Conservation (phyloP, 2,329 filamentous ascomycete species). For the Phyllachora maydis region DNA sequence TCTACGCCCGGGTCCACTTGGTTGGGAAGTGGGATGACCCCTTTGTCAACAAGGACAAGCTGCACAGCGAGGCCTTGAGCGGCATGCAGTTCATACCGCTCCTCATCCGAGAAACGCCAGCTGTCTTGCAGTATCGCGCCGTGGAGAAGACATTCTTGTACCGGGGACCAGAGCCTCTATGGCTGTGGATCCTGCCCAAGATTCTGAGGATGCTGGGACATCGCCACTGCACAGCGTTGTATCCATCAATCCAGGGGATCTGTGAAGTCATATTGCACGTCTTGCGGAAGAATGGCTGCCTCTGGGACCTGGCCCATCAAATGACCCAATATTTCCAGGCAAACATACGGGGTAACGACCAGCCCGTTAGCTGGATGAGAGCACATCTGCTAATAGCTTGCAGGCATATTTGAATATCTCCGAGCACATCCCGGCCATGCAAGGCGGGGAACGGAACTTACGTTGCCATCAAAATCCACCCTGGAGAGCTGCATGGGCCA, state of each 20-base stretch:
- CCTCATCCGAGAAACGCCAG: constrained; percentile 55
- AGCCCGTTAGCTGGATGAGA: too few relatives aligned
- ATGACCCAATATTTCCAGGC: constrained; percentile 27
- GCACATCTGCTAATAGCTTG: too few relatives aligned
- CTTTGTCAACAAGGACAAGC: constrained; percentile 34
- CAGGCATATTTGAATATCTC: too few relatives aligned
- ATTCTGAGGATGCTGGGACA: constrained; percentile 35
- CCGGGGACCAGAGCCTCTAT: constrained; percentile 38
- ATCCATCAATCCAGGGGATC: constrained; percentile 28
- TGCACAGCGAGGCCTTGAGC: constrained; percentile 40
- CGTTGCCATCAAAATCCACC: too few relatives aligned
- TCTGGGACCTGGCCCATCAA: constrained; percentile 25
- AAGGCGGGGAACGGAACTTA: too few relatives aligned
- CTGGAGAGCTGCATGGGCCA: too few relatives aligned
- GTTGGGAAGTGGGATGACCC: constrained; percentile 49
- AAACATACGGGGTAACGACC: constrained; percentile 19
- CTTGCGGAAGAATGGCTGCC: constrained; percentile 17
- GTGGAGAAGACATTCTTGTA: constrained; percentile 21
- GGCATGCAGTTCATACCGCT: constrained; percentile 61
- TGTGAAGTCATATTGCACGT: constrained; percentile 25
- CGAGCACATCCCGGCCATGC: too few relatives aligned
- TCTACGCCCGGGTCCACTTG: constrained; percentile 62
- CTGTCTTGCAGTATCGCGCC: constrained; percentile 32
- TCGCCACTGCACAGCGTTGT: constrained; percentile 22
- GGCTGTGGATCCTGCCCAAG: constrained; percentile 42